Conservation (phyloP, 2,329 filamentous ascomycete genomes). For the Graphium sp. region DNA sequence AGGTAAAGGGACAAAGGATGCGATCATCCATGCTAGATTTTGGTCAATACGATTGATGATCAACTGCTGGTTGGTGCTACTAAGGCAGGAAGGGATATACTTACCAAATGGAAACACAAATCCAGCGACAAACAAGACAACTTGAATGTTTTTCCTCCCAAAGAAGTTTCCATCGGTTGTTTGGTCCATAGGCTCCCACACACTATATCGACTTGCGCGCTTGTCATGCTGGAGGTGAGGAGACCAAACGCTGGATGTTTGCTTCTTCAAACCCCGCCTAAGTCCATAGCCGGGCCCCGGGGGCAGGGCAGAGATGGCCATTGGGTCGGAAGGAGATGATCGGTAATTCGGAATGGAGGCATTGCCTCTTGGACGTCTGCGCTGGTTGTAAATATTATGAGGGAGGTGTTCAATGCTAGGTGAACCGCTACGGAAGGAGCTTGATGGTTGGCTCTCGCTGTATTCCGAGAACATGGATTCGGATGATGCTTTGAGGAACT, state of each 20-base stretch:
- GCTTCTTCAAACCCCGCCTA: conserved; percentile 20
- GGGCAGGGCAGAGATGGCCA: conserved; percentile 24
- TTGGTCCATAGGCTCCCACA: conserved; percentile 60
- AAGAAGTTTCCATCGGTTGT: conserved; percentile 42
- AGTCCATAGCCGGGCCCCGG: conserved; percentile 11
- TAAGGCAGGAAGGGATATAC: conserved; percentile 11
- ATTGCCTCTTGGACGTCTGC: conserved; percentile 13
- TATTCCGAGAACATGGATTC: conserved; percentile 27
- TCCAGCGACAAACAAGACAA: conserved; percentile 57
- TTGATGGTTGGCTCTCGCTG: conserved; percentile 27
- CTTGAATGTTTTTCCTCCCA: conserved; percentile 55
- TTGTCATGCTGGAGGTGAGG: conserved; percentile 54
- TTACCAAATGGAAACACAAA: conserved; percentile 62
- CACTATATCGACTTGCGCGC: conserved; percentile 37
- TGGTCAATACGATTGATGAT: conserved; percentile 6
- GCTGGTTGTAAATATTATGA: conserved; percentile 12
- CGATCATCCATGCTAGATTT: conserved; percentile 58
- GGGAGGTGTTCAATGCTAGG: conserved; percentile 30
- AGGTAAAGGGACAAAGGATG: conserved; percentile 57
- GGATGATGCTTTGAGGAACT: conserved; percentile 29
- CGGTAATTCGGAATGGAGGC: no score
- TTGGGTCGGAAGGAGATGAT: conserved; percentile 18
- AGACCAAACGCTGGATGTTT: conserved; percentile 51
- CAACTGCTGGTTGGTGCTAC: conserved; percentile 7
- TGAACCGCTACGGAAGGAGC: conserved; percentile 27